Evolutionary conservation across 2,329 filamentous ascomycete genomes (phyloP).

Genomic region (Aspergillus sergii): DNA sequence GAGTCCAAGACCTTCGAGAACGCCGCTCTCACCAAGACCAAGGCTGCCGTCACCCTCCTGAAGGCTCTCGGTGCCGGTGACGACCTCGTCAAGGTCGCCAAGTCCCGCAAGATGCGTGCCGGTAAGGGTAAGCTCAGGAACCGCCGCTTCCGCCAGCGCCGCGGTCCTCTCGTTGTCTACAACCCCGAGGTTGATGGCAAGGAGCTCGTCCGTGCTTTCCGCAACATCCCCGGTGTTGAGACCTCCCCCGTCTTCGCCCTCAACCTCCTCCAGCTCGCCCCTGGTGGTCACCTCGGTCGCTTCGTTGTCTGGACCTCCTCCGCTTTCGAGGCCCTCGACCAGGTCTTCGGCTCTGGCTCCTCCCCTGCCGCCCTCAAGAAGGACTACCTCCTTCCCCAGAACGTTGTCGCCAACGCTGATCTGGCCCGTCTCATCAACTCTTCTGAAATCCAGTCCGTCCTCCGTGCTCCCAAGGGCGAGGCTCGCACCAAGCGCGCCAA

Average conservation of each 20-base stretch:
- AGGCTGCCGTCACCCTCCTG: conserved; percentile 81
- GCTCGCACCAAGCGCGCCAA: conserved; percentile 83
- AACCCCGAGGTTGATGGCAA: conserved; percentile 93
- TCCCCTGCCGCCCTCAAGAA: conserved; percentile 91
- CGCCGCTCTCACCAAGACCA: conserved; percentile 82
- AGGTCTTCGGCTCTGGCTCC: conserved; percentile 94
- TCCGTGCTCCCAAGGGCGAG: conserved; percentile 87
- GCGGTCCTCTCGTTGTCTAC: conserved; percentile 97
- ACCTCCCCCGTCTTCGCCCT: conserved; percentile 89
- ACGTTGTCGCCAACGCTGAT: conserved; percentile 91
- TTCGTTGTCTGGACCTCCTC: conserved; percentile 99
- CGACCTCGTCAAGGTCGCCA: conserved; percentile 94
- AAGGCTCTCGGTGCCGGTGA: conserved; percentile 86
- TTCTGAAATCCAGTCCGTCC: conserved; percentile 94
- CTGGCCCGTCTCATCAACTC: conserved; percentile 98
- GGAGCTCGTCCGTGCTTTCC: conserved; percentile 91
- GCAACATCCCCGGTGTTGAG: conserved; percentile 99
- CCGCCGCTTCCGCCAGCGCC: conserved; percentile 95
- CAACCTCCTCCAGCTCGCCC: conserved; percentile 98
- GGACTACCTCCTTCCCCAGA: conserved; percentile 95
- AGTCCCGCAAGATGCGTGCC: conserved; percentile 93
- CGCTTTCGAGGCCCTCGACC: conserved; percentile 94
- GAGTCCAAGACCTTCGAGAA: conserved; percentile 86
- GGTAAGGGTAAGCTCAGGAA: conserved; percentile 99
- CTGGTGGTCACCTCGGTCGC: conserved; percentile 96